Conservation (phyloP, 768 basidiomycete genomes). For the Trichaptum fuscoviolaceum region DNA sequence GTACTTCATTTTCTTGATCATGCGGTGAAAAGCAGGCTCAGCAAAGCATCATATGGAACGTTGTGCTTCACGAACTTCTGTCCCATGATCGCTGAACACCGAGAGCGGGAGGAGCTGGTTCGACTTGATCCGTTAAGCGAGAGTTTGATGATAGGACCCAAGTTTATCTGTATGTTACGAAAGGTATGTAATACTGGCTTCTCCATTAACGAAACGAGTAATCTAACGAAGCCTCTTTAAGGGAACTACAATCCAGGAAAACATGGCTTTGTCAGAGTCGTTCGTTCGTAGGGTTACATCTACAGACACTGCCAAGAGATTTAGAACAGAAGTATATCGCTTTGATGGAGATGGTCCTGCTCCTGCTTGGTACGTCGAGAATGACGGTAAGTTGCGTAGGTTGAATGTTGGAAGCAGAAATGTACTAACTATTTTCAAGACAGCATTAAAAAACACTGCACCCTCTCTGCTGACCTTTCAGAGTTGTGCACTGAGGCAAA, state of each 20-base stretch:
- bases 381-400: background rate
- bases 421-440: background rate
- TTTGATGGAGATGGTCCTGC: background rate
- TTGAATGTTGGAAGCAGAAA: background rate
- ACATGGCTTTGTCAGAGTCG: background rate
- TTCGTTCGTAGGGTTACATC: background rate
- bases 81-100: conserved; percentile 4
- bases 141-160: conserved; percentile 71
- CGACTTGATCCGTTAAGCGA: conserved; percentile 69
- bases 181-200: conserved; percentile 32
- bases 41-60: conserved; percentile 44
- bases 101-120: conserved; percentile 29
- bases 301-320: background rate
- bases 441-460: background rate
- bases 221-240: background rate
- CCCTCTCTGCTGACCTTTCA: background rate
- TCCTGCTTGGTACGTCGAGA: background rate
- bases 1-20: conserved; percentile 40
- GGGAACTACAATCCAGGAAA: background rate
- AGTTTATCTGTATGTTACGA: conserved; percentile 75
- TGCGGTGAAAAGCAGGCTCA: conserved; percentile 42
- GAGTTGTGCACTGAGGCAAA: background rate
- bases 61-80: conserved; percentile 34
- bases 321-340: background rate
- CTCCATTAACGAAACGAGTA: background rate